Evolutionary conservation across 495 filamentous ascomycete genomes (phyloP), one percentile per base, ranked within the genome.

Genomic region (Emericellopsis terricola): DNA sequence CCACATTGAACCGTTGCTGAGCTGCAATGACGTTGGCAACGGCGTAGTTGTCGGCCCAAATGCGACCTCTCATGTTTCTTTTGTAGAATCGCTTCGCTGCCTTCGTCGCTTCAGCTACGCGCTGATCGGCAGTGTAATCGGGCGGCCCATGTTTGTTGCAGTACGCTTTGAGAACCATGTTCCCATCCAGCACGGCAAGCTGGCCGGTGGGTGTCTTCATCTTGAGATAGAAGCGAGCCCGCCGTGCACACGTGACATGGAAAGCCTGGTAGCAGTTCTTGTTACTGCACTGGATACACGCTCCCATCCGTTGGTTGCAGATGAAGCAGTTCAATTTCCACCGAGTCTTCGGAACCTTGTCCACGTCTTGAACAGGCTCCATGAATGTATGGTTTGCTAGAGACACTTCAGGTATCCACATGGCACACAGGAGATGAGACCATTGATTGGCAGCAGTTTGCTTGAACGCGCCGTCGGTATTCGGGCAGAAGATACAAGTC

Each of bases 241-340:
- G 66, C 26, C 91, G 73, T 8, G 87, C 89, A 49, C 89, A 99
- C 4, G 87, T 94, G 19, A 96, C 89, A 53, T 99, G 89, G 55
- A 96, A 99, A n/a, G 89, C 89, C 46, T 83, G 73, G 47, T 86
- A 99, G 53, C 89, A 99, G 38, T 75, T 79, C 51, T 93, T 96
- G 57, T 96, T 94, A 36, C 85, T 84, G 56, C 89, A 99, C 55
- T 99, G 89, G 37, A 99, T 92, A 42, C 87, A 94, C 23, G 89
- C 87, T 16, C 89, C 89, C 89, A 96, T 99, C 45, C 73, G 77
- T 54, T 96, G 89, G 37, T 80, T 78, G 57, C 89, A 99, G 31
- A 99, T 92, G 57, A 96, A 99, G 59, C 89, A 99, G 18, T 69
- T 71, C 41, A 99, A 57, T 56, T 83, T 87, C 87, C 87, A 96